Percentiles rank a stretch among this genome's conserved stretches.
These are phyloP conservation scores for Aspergillus piperis DNA, from an alignment of 2,329 filamentous ascomycete genomes.

Conservation along the genomic window DNA sequence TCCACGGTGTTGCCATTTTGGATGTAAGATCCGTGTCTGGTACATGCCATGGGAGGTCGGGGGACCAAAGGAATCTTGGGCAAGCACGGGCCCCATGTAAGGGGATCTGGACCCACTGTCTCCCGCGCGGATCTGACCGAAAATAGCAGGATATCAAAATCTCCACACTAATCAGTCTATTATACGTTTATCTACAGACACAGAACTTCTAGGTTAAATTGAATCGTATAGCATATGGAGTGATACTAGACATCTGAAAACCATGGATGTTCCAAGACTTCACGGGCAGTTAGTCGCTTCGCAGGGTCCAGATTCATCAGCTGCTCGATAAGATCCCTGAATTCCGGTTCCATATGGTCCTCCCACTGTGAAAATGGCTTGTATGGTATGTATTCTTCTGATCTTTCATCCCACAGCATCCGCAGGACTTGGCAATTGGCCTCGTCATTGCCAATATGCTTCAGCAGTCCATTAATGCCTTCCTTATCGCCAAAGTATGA, in stretches of 20 bases:
- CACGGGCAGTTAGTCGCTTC: constrained; percentile 30
- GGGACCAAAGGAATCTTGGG: not conserved
- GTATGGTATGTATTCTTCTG: constrained; percentile 33
- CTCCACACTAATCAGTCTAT: too few species aligned
- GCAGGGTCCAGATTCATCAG: constrained; percentile 33
- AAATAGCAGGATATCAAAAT: too few species aligned
- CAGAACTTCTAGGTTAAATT: too few species aligned
- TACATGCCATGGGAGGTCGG: too few species aligned
- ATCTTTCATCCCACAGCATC: constrained; percentile 38
- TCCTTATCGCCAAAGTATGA: constrained; percentile 50
- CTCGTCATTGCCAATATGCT: constrained; percentile 37
- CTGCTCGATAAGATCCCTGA: constrained; percentile 29
- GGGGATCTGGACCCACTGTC: not conserved
- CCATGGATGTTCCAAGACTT: constrained; percentile 35
- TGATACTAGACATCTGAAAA: constrained; percentile 13
- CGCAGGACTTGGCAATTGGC: constrained; percentile 31
- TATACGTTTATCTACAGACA: too few species aligned
- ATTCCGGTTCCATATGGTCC: constrained; percentile 28
- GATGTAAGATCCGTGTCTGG: too few species aligned
- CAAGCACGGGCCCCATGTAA: not conserved
- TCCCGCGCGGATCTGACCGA: too few species aligned
- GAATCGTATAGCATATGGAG: not conserved
- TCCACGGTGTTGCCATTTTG: not conserved
- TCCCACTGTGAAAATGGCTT: constrained; percentile 36
- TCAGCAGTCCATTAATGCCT: constrained; percentile 42